Evolutionary conservation across 495 filamentous ascomycete genomes (phyloP).

Genomic region (Annulohypoxylon maeteangense): DNA sequence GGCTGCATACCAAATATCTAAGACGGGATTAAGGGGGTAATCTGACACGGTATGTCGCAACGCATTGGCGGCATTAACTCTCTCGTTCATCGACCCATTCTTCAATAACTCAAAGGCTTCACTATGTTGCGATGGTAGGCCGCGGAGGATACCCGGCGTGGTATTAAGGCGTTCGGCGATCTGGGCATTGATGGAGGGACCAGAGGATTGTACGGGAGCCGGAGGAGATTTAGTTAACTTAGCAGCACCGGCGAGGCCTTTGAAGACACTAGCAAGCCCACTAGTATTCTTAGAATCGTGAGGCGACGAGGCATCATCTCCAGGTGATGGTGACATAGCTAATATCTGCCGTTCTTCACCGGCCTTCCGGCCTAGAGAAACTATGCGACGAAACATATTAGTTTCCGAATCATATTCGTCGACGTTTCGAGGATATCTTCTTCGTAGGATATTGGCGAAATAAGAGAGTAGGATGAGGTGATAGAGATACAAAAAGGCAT

Average conservation of each 20-base stretch:
- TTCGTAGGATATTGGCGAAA: background rate
- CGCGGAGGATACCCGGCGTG: constrained; percentile 42
- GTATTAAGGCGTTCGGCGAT: constrained; percentile 50
- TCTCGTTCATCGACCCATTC: constrained; percentile 59
- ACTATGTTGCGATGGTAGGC: constrained; percentile 55
- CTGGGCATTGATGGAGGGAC: constrained; percentile 43
- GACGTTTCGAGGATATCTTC: constrained; percentile 14
- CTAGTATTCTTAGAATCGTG: constrained; percentile 58
- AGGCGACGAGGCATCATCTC: constrained; percentile 62
- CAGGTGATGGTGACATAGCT: constrained; percentile 67
- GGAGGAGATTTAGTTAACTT: constrained; percentile 58
- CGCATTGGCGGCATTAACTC: constrained; percentile 65
- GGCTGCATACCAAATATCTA: constrained; percentile 70
- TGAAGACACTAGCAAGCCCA: constrained; percentile 67
- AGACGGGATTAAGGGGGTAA: constrained; percentile 66
- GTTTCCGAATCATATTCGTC: constrained; percentile 28
- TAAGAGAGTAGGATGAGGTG: constrained; percentile 2
- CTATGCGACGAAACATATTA: constrained; percentile 61
- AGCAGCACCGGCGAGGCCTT: constrained; percentile 59
- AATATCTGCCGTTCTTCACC: constrained; percentile 48
- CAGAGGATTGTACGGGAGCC: constrained; percentile 47
- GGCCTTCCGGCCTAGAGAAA: constrained; percentile 56
- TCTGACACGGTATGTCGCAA: constrained; percentile 65
- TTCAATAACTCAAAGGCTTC: constrained; percentile 57
- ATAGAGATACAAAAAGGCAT: constrained; percentile 11